phyloP scores from a whole-genome alignment of 306 rosid genomes.

The Morella rubra region DNA sequence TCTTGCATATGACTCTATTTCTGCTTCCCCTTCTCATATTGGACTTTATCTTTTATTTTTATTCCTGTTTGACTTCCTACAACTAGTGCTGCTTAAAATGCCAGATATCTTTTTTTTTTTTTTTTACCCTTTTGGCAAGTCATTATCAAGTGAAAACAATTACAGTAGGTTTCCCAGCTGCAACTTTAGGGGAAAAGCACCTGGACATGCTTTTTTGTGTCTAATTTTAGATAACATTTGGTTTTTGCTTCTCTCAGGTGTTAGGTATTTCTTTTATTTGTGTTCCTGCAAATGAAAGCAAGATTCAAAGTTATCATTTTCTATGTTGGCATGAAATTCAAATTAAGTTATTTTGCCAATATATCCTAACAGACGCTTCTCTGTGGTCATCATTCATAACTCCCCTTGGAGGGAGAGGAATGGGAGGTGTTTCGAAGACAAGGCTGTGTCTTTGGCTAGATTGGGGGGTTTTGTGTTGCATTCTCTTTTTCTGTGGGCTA shows the following conservation, averaged over 20 bases:
- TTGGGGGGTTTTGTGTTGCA: no score
- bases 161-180: neutral
- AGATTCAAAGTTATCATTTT: neutral
- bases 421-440: no score
- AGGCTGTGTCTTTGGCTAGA: no score
- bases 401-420: no score
- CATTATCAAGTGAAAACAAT: neutral
- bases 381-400: neutral
- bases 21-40: neutral
- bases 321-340: neutral
- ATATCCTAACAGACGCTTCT: neutral
- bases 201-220: neutral
- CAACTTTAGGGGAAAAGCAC: neutral
- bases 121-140: neutral
- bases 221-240: neutral
- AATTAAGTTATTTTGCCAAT: neutral
- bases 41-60: neutral
- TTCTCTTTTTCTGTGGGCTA: no score
- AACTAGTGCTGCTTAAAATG: neutral
- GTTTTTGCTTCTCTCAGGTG: neutral
- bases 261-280: neutral
- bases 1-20: slow-evolving; percentile 1
- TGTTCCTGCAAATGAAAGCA: neutral
- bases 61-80: neutral
- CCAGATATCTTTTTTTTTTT: neutral